Conservation (phyloP, 257 asterid species). For the Hygrophila difformis region DNA sequence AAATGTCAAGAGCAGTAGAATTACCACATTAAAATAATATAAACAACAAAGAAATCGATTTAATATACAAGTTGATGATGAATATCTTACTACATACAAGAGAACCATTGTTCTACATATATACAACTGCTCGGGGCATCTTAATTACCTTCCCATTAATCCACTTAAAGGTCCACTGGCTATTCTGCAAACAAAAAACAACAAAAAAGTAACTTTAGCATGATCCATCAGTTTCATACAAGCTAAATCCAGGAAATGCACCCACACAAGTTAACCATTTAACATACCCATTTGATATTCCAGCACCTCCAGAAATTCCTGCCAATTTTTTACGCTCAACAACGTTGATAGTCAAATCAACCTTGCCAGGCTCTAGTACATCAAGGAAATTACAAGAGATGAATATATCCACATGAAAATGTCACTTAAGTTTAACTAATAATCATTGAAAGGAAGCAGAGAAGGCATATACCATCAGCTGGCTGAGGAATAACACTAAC, state of each 20-base stretch:
- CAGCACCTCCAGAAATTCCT: slow-evolving; percentile 97
- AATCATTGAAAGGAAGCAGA: slow-evolving; percentile 12
- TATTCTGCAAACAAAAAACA: slow-evolving; percentile 44
- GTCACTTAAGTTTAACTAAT: slow-evolving; percentile 12
- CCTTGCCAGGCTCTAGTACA: slow-evolving; percentile 68
- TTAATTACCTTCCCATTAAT: slow-evolving; percentile 79
- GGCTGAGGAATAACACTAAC: slow-evolving; percentile 97
- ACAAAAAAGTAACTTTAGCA: background rate
- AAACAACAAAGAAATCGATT: slow-evolving; percentile 4
- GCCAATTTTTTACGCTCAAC: slow-evolving; percentile 91
- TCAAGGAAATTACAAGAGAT: slow-evolving; percentile 12
- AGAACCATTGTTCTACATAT: background rate
- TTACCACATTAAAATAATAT: background rate
- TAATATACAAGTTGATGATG: slow-evolving; percentile 3
- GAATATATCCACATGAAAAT: slow-evolving; percentile 7
- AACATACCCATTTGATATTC: slow-evolving; percentile 96
- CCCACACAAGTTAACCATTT: slow-evolving; percentile 8
- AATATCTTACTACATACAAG: slow-evolving; percentile 7
- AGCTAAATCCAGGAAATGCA: slow-evolving; percentile 1
- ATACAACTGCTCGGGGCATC: background rate
- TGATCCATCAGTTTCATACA: background rate
- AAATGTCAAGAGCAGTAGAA: background rate
- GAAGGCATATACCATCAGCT: slow-evolving; percentile 63
- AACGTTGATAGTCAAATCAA: slow-evolving; percentile 83
- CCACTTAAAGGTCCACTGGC: slow-evolving; percentile 97